Base-by-base conservation (phyloP, 2,329 filamentous ascomycete genomes). In the Ramichloridium luteum region DNA sequence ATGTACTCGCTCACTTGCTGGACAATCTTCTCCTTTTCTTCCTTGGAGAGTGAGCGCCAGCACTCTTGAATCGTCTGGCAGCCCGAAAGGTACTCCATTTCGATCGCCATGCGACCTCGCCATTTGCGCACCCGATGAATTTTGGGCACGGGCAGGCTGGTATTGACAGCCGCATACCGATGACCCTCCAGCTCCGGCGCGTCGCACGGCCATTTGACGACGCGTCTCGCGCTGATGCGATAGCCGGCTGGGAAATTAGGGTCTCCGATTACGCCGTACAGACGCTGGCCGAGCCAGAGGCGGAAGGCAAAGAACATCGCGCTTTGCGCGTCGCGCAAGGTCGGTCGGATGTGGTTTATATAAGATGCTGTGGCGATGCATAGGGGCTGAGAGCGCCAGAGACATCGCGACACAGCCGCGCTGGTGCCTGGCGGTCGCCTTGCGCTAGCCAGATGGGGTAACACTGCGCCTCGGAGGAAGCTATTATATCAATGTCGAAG, bases 161-260 rank as follows among this genome's bases (percentile, higher is more conserved):
- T 32, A n/a, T 32, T 15, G 6, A 16, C 30, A 14, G n/a, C n/a
- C n/a, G n/a, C n/a, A n/a, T n/a, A n/a, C n/a, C n/a, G n/a, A n/a
- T 16, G 30, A 12, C 5, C 34, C 23, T 32, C 34, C 34, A 36
- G 12, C 22, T 36, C 34, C n/a, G 28, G 10, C 22, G 23, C 12
- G 6, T 38, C 20, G 23, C 36, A 38, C 10, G 16, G 3, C 25
- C 33, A 32, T 20, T 38, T 38, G 9, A 38, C 15, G 11, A 38
- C 11, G 12, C 33, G 32, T 8, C n/a, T 26, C 3, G 25, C 29
- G 18, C 32, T 15, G 28, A 38, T 22, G 5, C 28, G 33, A 22
- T 16, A 6, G 11, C 32, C 33, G 9, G 4, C 27, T n/a, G n/a
- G n/a, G n/a, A n/a, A n/a, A n/a, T n/a, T n/a, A n/a, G n/a, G n/a